Evolutionary conservation across 1,284 basidiomycete species (phyloP), one percentile per base, ranked within the genome.

Genomic region (Takashimella koratensis): DNA sequence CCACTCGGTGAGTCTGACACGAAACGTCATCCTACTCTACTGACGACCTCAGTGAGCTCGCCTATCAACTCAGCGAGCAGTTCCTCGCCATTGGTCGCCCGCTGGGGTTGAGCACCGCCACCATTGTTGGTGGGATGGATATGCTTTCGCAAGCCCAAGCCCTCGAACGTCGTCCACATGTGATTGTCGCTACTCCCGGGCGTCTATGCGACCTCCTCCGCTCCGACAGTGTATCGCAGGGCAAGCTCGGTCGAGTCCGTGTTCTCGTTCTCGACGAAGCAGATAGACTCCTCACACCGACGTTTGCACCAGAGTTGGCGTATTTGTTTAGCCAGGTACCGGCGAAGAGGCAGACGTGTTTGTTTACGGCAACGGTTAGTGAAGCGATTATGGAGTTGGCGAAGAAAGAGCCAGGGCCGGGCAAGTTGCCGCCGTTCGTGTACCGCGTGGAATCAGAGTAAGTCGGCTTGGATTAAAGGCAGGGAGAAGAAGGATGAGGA

Each of bases 111-210:
- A 84, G 84, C 22, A 96, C 92, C 19, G 83, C 87, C 6, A 90
- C 98, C 2, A 81, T 98, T 20, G 91, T 98, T 2, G 96, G 96
- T 8, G 96, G 96, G 3, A 94, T 98, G 90, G 96, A 99, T 68
- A 96, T 97, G 88, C 92, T 97, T 80, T 76, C 85, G 5, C 96
- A 99, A 73, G 90, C 95, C 0, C 79, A 90, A 26, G 91, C 95
- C 68, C 83, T 99, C 4, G 82, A 82, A 3, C 82, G 85, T 60
- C 82, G 90, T 26, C 96, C 96, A 0, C 96, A 98, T 71, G 82
- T 98, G 42, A 86, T 98, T 19, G 86, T 99, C 41, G 96, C 95
- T 5, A 99, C 96, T 0, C 96, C 96, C 1, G 96, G 96, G 0
- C 83, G 96, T 11, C 84, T 99, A 11, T 91, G 94, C 2, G 96